A percentile compares a stretch with the other conserved stretches of the same genome.
These are phyloP conservation scores for Phylloporus sp. DNA, from an alignment of 768 basidiomycete genomes.

Conservation along the genomic window DNA sequence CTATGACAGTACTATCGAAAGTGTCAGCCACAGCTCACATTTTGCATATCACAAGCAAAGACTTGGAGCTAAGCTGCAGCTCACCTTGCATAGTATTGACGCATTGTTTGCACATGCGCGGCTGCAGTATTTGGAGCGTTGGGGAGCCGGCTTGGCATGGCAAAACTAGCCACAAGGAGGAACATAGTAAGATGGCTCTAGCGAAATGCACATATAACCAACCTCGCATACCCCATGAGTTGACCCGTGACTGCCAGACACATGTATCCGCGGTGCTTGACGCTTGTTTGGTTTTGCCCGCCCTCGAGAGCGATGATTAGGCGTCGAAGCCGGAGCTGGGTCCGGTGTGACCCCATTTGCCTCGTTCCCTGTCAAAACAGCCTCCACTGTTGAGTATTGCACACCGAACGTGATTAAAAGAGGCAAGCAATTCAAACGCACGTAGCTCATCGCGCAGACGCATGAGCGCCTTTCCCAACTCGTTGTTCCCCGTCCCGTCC, in stretches of 20 bases:
- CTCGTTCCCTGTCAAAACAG: conserved; percentile 9
- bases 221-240: conserved; percentile 24
- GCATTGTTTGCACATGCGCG: conserved; percentile 55
- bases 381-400: conserved; percentile 2
- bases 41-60: not conserved
- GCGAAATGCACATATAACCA: not conserved
- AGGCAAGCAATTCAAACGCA: conserved; percentile 9
- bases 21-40: not conserved
- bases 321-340: not conserved
- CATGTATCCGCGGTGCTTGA: conserved; percentile 9
- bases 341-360: not conserved
- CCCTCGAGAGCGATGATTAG: conserved; percentile 1
- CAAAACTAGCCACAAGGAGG: conserved; percentile 39
- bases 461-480: conserved; percentile 68
- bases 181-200: not conserved
- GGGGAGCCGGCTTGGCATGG: conserved; percentile 53
- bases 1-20: conserved; percentile 20
- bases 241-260: conserved; percentile 3
- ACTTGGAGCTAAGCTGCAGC: not conserved
- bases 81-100: conserved; percentile 23
- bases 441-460: conserved; percentile 56
- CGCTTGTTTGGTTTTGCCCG: conserved; percentile 1
- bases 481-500: conserved; percentile 63
- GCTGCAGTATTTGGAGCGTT: conserved; percentile 55
- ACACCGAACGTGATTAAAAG: not conserved